Percentiles rank a stretch among this genome's conserved stretches.
Conservation (phyloP, 2,329 filamentous ascomycete genomes). For the Monosporascus sp. region DNA sequence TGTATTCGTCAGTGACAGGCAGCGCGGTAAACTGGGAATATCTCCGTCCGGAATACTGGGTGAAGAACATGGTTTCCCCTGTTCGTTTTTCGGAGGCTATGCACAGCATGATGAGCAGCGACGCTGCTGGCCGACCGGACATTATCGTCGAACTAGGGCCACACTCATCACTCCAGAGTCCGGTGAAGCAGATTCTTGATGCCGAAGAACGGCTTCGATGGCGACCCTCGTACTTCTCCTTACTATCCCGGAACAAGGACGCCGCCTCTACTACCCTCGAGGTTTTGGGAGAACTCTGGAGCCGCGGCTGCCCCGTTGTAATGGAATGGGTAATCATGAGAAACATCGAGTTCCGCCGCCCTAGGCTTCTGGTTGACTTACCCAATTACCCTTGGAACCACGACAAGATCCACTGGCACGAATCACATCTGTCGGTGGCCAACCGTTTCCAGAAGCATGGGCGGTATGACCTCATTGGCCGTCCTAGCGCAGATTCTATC, state of each 20-base stretch:
- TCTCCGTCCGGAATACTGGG: conserved; percentile 18
- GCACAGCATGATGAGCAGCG: conserved; percentile 6
- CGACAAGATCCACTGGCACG: conserved; percentile 47
- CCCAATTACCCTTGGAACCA: conserved; percentile 54
- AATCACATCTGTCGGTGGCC: conserved; percentile 40
- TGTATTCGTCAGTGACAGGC: conserved; percentile 21
- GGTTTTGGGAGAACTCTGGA: conserved; percentile 16
- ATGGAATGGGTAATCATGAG: conserved; percentile 17
- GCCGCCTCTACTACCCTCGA: conserved; percentile 12
- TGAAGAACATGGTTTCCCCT: conserved; percentile 18
- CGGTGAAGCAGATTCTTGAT: conserved; percentile 20
- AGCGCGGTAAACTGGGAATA: conserved; percentile 9
- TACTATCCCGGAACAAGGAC: conserved; percentile 11
- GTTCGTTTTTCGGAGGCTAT: conserved; percentile 18
- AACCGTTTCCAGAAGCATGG: conserved; percentile 40
- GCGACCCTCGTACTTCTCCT: conserved; percentile 12
- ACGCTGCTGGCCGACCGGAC: conserved; percentile 7
- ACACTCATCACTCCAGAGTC: conserved; percentile 17
- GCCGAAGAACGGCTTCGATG: conserved; percentile 7
- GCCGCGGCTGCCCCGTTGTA: conserved; percentile 9
- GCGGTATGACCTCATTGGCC: conserved; percentile 48
- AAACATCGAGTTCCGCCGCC: conserved; percentile 7
- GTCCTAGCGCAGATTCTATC: conserved; percentile 38
- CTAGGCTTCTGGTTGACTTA: conserved; percentile 35
- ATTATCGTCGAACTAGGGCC: conserved; percentile 20